Conservation (phyloP, 106 monocot species). For the Dioscorea alata region DNA sequence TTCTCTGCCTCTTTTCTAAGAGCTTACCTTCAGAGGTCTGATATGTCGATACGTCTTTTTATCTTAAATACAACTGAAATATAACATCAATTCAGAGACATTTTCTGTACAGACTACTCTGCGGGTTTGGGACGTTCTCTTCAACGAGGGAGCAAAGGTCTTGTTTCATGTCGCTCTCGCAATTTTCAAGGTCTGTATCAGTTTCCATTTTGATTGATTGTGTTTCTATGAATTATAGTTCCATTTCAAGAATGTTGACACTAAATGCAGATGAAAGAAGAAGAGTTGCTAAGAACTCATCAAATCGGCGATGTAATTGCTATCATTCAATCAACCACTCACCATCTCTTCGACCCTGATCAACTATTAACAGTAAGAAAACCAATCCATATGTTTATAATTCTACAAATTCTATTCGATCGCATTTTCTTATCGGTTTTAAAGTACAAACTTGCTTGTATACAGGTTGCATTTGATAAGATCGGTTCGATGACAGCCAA, state of each 20-base stretch:
- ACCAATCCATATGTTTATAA: not conserved
- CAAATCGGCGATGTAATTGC: slow-evolving; percentile 88
- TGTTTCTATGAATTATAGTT: too few species aligned
- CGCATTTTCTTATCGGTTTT: not conserved
- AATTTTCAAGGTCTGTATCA: slow-evolving; percentile 72
- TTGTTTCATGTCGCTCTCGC: slow-evolving; percentile 84
- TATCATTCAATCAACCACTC: slow-evolving; percentile 66
- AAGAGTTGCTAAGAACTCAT: slow-evolving; percentile 59
- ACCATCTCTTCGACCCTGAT: slow-evolving; percentile 84
- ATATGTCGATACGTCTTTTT: not conserved
- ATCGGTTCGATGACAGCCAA: slow-evolving; percentile 40
- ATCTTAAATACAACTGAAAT: not conserved
- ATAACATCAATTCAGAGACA: not conserved
- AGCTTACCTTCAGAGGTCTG: slow-evolving; percentile 97
- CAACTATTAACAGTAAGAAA: slow-evolving; percentile 62
- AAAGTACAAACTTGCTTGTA: not conserved
- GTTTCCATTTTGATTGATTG: too few species aligned
- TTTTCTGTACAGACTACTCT: slow-evolving; percentile 59
- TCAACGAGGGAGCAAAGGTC: slow-evolving; percentile 96
- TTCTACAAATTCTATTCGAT: not conserved
- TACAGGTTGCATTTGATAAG: slow-evolving; percentile 41
- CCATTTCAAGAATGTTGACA: too few species aligned
- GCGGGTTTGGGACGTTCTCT: slow-evolving; percentile 95
- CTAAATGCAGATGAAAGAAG: slow-evolving; percentile 76
- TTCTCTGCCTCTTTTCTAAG: slow-evolving; percentile 93